Base-by-base conservation (phyloP, 805 yeast species). In the Nadsonia fulvescens region DNA sequence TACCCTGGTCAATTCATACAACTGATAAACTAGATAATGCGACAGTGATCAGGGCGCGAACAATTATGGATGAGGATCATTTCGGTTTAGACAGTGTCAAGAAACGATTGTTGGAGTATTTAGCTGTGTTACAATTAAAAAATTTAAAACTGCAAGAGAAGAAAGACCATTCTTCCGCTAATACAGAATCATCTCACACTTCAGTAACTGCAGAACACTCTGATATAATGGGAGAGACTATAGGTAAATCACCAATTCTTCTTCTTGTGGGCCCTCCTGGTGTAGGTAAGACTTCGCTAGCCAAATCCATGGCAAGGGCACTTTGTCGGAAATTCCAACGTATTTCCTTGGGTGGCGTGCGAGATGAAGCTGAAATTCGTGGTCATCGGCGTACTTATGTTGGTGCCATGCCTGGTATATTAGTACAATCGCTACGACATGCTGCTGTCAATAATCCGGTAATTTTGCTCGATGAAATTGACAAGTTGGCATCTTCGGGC, bases 261-360 rank as follows among this genome's bases (percentile, higher is more conserved):
- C 56, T 81, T 47, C 59, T 81, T 31, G 79, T 78, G 5, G 94
- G 93, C 1, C 93, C 93, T 7, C 94, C 93, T 0, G 94, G 94
- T 18, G 89, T 79, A 8, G 94, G 94, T 15, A 81, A 81, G 46
- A 81, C 94, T 0, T 73, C 89, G 1, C 55, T 81, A 30, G 93
- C 93, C 4, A 69, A 70, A 41, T 75, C 91, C 0, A 66, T 81
- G 24, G 92, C 93, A 1, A 51, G 58, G 7, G 67, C 86, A 4
- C 50, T 81, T 30, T 72, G 76, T 1, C 60, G 91, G 24, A 65
- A 68, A 32, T 74, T 78, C 46, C 86, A 78, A 44, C 58, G 92
- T 21, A 61, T 81, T 10, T 75, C 91, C 2, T 60, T 81, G 3
- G 94, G 93, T 14, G 94, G 94, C 20, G 65, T 81, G 22, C 70